Conservation (phyloP, 176 grass and related monocot species). For the Miscanthus lutarioriparius region DNA sequence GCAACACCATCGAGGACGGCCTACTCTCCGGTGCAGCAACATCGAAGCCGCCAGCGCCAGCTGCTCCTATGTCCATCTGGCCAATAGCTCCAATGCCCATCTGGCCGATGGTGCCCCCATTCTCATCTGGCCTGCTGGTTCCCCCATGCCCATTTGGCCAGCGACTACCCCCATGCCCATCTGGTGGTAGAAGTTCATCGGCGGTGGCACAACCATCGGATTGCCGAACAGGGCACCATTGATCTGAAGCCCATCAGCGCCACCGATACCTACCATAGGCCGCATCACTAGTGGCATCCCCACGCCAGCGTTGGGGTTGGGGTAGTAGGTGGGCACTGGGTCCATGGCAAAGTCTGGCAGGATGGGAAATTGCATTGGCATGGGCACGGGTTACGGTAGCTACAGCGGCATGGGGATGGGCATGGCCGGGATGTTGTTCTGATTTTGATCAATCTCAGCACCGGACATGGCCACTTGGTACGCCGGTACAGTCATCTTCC, state of each 20-base stretch:
- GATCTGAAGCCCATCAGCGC: neutral
- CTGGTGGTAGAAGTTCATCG: neutral
- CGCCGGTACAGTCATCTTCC: neutral
- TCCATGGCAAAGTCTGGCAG: neutral
- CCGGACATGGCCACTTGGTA: neutral
- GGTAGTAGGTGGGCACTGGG: neutral
- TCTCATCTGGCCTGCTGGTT: too few species aligned
- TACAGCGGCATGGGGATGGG: too few species aligned
- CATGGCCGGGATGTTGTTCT: too few species aligned
- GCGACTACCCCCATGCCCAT: too few species aligned
- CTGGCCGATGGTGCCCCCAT: too few species aligned
- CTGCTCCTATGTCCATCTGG: too few species aligned
- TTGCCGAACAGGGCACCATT: neutral
- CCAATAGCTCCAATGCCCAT: too few species aligned
- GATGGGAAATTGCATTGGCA: neutral
- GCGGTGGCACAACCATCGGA: neutral
- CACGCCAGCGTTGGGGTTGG: neutral
- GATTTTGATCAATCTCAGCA: too few species aligned
- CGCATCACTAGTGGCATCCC: neutral
- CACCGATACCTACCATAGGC: neutral
- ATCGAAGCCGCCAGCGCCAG: neutral
- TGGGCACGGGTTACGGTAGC: neutral
- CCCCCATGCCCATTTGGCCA: too few species aligned
- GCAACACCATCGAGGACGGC: constrained; percentile 30
- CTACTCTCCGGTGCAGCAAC: neutral